Conservation (phyloP, 2,329 filamentous ascomycete genomes). For the Pyricularia pennisetigena region DNA sequence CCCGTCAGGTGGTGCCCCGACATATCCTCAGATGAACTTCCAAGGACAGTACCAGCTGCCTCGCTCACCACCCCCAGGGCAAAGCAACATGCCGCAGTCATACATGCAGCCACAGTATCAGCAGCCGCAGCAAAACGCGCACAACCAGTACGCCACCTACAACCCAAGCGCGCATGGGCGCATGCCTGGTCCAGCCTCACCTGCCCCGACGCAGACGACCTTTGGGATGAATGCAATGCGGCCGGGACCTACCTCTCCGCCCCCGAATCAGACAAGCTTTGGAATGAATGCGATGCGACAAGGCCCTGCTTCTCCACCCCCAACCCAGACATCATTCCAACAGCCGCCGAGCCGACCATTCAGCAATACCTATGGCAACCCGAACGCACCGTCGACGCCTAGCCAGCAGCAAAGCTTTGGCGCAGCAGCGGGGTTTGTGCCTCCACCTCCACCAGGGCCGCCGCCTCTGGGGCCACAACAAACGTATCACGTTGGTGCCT, state of each 20-base stretch:
- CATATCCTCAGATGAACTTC: conserved; percentile 44
- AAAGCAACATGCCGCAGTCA: conserved; percentile 24
- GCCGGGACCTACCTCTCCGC: conserved; percentile 40
- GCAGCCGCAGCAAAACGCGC: conserved; percentile 30
- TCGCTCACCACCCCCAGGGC: conserved; percentile 43
- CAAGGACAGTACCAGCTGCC: conserved; percentile 50
- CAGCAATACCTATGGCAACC: conserved; percentile 34
- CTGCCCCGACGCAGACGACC: conserved; percentile 28
- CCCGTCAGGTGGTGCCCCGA: conserved; percentile 26
- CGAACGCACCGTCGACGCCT: conserved; percentile 23
- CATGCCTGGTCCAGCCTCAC: conserved; percentile 40
- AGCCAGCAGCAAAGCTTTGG: conserved; percentile 33
- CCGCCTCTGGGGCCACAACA: conserved; percentile 53
- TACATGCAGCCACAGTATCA: conserved; percentile 17
- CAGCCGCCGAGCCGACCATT: conserved; percentile 37
- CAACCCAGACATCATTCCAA: conserved; percentile 46
- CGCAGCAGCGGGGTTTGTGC: conserved; percentile 45
- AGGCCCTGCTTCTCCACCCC: conserved; percentile 44
- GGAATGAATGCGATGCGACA: conserved; percentile 20
- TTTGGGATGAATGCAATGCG: conserved; percentile 22
- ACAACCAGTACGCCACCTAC: conserved; percentile 39
- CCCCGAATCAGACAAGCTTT: conserved; percentile 49
- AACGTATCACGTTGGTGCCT: conserved; percentile 41
- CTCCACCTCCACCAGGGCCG: conserved; percentile 52
- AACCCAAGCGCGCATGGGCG: conserved; percentile 51